Percentiles rank a stretch among this genome's conserved stretches.
phyloP scores from a whole-genome alignment of 306 rosid species.

The Hippophae rhamnoides region DNA sequence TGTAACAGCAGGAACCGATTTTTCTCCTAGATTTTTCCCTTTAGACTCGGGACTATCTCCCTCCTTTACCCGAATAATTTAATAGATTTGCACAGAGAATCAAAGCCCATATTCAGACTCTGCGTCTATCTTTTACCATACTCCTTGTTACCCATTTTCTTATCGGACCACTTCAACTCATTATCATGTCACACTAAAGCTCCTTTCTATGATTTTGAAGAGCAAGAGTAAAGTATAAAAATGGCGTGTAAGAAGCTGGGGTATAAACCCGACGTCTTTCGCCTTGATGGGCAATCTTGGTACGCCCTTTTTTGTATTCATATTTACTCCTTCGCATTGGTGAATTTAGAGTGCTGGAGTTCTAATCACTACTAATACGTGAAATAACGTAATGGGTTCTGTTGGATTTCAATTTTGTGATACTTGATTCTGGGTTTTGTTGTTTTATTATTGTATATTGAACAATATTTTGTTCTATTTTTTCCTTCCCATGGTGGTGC shows the following conservation, averaged over 20 bases:
- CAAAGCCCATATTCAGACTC: constrained; percentile 10
- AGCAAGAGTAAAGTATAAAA: constrained; percentile 2
- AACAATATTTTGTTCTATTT: background rate
- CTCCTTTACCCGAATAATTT: constrained; percentile 15
- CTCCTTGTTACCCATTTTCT: background rate
- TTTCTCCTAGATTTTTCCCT: constrained; percentile 53
- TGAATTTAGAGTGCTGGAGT: constrained; percentile 7
- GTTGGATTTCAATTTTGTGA: constrained; percentile 1
- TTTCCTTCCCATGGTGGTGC: background rate
- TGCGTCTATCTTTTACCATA: constrained; percentile 14
- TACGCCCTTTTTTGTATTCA: constrained; percentile 15
- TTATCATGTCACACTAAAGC: background rate
- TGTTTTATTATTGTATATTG: background rate
- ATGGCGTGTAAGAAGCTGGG: constrained; percentile 80
- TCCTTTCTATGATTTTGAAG: constrained; percentile 13
- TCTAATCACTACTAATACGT: background rate
- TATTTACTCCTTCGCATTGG: constrained; percentile 2
- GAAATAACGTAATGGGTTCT: constrained; percentile 2
- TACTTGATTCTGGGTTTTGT: background rate
- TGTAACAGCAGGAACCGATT: constrained; percentile 47
- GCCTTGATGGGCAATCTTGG: constrained; percentile 61
- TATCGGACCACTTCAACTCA: background rate
- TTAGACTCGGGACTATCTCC: constrained; percentile 46
- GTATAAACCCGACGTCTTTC: constrained; percentile 65
- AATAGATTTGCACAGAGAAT: constrained; percentile 10